Conservation (phyloP, 306 rosid species). For the Dryas octopetala region DNA sequence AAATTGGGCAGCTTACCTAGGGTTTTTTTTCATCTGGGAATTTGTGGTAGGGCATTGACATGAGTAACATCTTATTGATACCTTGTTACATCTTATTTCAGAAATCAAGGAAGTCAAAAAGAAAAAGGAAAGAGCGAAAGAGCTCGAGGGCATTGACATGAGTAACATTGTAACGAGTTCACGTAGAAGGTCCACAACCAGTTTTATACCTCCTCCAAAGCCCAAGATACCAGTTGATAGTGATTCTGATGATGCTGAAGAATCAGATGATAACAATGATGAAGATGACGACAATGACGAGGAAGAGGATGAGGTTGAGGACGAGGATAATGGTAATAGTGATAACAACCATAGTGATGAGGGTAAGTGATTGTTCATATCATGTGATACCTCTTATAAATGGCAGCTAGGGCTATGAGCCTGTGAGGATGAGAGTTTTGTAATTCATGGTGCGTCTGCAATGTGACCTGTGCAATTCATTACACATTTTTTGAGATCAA, state of each 20-base stretch:
- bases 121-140: slow-evolving; percentile 88
- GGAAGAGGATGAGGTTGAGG: slow-evolving; percentile 55
- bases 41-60: not conserved
- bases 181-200: slow-evolving; percentile 72
- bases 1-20: not conserved
- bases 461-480: not conserved
- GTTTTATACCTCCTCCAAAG: slow-evolving; percentile 70
- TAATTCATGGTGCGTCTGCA: not conserved
- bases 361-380: slow-evolving; percentile 40
- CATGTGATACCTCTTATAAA: not conserved
- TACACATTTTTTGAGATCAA: not conserved
- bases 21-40: not conserved
- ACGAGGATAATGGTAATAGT: slow-evolving; percentile 34
- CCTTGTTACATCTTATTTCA: slow-evolving; percentile 30
- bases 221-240: slow-evolving; percentile 65
- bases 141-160: slow-evolving; percentile 91
- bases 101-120: slow-evolving; percentile 82
- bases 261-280: slow-evolving; percentile 38
- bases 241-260: slow-evolving; percentile 48
- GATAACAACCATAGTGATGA: slow-evolving; percentile 74
- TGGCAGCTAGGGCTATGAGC: not conserved
- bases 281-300: slow-evolving; percentile 38
- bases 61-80: not conserved
- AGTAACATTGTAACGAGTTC: slow-evolving; percentile 87
- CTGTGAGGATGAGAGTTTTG: not conserved